These are phyloP conservation scores for Zalaria sp. DNA, from an alignment of 2,329 filamentous ascomycete species.

Conservation along the genomic window DNA sequence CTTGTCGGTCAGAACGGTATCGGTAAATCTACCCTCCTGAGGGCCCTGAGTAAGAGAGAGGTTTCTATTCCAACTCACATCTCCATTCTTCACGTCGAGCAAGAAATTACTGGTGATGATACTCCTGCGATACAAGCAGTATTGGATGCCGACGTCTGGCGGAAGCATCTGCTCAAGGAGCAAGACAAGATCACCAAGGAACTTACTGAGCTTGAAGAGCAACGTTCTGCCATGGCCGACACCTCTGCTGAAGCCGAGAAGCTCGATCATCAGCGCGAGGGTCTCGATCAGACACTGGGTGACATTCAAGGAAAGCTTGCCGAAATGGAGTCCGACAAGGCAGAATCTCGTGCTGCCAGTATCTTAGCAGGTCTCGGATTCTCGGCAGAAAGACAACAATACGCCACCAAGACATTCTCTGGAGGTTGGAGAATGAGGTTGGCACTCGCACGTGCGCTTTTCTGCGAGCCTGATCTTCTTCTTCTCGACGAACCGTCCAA, in stretches of 20 bases:
- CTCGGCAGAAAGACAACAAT: constrained; percentile 82
- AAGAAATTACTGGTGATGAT: constrained; percentile 95
- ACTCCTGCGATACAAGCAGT: constrained; percentile 91
- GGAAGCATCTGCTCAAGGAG: constrained; percentile 83
- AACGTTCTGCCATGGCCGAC: constrained; percentile 71
- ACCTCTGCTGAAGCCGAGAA: constrained; percentile 78
- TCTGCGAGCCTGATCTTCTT: constrained; percentile 92
- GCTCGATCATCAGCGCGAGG: constrained; percentile 77
- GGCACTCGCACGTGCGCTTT: constrained; percentile 83
- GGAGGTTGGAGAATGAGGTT: constrained; percentile 99
- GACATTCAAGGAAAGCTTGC: constrained; percentile 85
- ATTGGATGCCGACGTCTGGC: constrained; percentile 94
- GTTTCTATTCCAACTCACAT: constrained; percentile 92
- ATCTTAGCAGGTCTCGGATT: constrained; percentile 96
- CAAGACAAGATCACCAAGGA: constrained; percentile 73
- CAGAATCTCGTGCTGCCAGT: constrained; percentile 85
- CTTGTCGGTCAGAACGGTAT: constrained; percentile 99
- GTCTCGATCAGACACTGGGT: constrained; percentile 75
- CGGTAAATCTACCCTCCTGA: constrained; percentile 68
- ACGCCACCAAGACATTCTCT: constrained; percentile 92
- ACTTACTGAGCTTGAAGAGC: constrained; percentile 61
- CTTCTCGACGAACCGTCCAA: constrained; percentile 98
- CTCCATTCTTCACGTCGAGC: constrained; percentile 96
- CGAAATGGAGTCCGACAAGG: constrained; percentile 99
- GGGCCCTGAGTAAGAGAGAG: constrained; percentile 84